phyloP scores from a whole-genome alignment of 176 grass and related monocot species.

The sorghum (Sorghum bicolor) region Sorghum_bicolor_NCBIv3 NC_012873.2:7496501-7497000 shows the following conservation, averaged over 20 bases:
- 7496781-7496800: slow-evolving; percentile 10
- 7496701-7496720: slow-evolving; percentile 1
- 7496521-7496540: too few relatives aligned
- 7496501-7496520: too few relatives aligned
- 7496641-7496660: too few relatives aligned
- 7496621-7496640: too few relatives aligned
- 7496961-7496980: slow-evolving; percentile 22
- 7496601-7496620: too few relatives aligned
- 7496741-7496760: slow-evolving; percentile 36
- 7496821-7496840: background rate
- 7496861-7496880: slow-evolving; percentile 38
- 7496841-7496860: slow-evolving; percentile 1
- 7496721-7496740: slow-evolving; percentile 33
- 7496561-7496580: too few relatives aligned
- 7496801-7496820: background rate
- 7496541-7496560: too few relatives aligned
- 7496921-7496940: background rate
- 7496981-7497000: slow-evolving; percentile 15
- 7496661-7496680: too few relatives aligned
- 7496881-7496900: slow-evolving; percentile 2
- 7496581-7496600: too few relatives aligned
- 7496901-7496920: slow-evolving; percentile 55
- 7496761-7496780: slow-evolving; percentile 2
- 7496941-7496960: slow-evolving; percentile 25
- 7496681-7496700: background rate